Base-by-base conservation (phyloP, 805 yeast species). In the Zygoascus tannicola region DNA sequence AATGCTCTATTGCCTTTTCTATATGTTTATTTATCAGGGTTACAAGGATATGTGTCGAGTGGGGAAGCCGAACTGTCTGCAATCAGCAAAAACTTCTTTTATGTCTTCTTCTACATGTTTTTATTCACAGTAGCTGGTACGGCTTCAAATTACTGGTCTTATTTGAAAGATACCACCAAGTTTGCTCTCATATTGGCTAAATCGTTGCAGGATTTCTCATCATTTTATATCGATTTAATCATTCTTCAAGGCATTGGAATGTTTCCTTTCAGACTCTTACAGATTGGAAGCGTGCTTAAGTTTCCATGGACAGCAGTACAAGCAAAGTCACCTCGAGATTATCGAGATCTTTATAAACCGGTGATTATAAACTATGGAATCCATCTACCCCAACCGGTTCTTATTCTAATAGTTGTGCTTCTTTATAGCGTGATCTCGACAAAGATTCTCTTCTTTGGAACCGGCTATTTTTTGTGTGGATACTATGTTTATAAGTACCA, bases 51-150 rank as follows among this genome's bases (percentile, higher is more conserved):
- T 55, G 80, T 94, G 0, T 86, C 97, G 4, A 81, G 83, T 55
- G 88, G 95, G 33, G 97, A 92, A 52, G 95, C 85, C 52, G 97
- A 92, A 59, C 65, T 87, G 15, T 82, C 95, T 0, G 76, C 87
- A 20, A 94, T 90, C 2, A 79, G 92, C 22, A 90, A 90, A 64
- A 92, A 92, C 67, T 90, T 88, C 65, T 88, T 92, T 60, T 92
- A 87, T 63, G 83, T 88, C 32, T 92, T 92, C 65, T 94, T 90
- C 50, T 90, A 90, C 62, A 71, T 92, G 73, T 92, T 90, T 58
- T 69, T 90, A 57, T 92, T 92, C 67, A 90, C 97, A 1, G 74
- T 88, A 56, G 94, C 94, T 5, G 95, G 96, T 50, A 85, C 96
- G 0, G 90, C 92, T 1, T 79, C 92, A 4, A 78, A 78, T 52